These are phyloP conservation scores for Trypanosoma melophagium DNA, from an alignment of 208 protist genomes.

Conservation along the genomic window DNA sequence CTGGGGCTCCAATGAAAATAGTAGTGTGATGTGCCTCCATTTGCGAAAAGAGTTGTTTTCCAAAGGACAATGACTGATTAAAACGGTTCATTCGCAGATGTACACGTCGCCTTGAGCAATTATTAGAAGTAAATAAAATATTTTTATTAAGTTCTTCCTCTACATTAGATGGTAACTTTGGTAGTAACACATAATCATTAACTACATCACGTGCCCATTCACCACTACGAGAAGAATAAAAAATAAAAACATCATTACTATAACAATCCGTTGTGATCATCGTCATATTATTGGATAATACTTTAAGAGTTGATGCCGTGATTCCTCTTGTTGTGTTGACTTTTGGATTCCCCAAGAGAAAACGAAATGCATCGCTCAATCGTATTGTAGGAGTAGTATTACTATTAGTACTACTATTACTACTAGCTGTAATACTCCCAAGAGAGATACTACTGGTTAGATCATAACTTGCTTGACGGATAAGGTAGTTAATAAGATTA, in stretches of 20 bases:
- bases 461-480: too few relatives aligned
- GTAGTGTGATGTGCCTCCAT: constrained; percentile 4
- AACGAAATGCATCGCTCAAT: constrained; percentile 6
- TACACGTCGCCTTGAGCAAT: neutral
- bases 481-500: too few relatives aligned
- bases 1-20: constrained; percentile 20
- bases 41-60: constrained; percentile 2
- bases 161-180: neutral
- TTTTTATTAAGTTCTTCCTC: neutral
- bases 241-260: constrained; percentile 10
- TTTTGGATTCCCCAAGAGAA: neutral
- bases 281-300: too few relatives aligned
- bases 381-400: neutral
- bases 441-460: too few relatives aligned
- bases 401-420: too few relatives aligned
- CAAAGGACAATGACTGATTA: neutral
- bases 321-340: neutral
- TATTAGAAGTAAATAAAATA: neutral
- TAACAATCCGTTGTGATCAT: too few relatives aligned
- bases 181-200: constrained; percentile 11
- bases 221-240: constrained; percentile 13
- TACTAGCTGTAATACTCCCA: too few relatives aligned
- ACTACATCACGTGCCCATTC: constrained; percentile 24
- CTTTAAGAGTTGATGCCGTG: neutral
- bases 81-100: neutral